A percentile compares a stretch with the other conserved stretches of the same genome.
Evolutionary conservation across 192 early-diverging fungal species (phyloP).

Genomic region (Umbelopsis sp.): DNA sequence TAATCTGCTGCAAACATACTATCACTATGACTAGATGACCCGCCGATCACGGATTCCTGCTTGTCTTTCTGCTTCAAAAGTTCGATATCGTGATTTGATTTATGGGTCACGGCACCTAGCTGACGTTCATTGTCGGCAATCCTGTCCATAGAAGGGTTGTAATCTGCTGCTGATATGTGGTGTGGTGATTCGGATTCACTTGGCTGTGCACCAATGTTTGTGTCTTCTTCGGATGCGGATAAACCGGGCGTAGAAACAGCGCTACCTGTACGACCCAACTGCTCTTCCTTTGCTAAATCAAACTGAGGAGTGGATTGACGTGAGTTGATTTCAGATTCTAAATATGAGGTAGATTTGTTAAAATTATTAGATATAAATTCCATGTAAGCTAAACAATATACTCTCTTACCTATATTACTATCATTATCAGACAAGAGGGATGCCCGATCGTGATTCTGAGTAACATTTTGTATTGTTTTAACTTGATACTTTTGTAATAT

Average conservation of each 20-base stretch:
- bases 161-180: slow-evolving; percentile 70
- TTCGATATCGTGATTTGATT: slow-evolving; percentile 47
- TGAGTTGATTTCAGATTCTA: slow-evolving; percentile 14
- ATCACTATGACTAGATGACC: slow-evolving; percentile 29
- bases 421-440: neutral
- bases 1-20: slow-evolving; percentile 74
- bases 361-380: neutral
- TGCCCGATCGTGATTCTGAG: neutral
- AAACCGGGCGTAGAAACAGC: slow-evolving; percentile 24
- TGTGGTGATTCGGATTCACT: slow-evolving; percentile 33
- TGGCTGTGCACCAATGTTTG: slow-evolving; percentile 28
- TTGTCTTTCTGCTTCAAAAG: slow-evolving; percentile 48
- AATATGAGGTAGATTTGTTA: neutral
- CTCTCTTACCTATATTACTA: neutral
- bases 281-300: slow-evolving; percentile 36
- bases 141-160: slow-evolving; percentile 76
- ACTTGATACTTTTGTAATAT: slow-evolving; percentile 73
- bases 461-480: neutral
- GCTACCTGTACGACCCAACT: slow-evolving; percentile 24
- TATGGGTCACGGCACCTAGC: slow-evolving; percentile 38
- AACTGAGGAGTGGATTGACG: slow-evolving; percentile 22
- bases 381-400: neutral
- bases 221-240: slow-evolving; percentile 27
- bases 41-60: slow-evolving; percentile 45
- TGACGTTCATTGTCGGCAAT: slow-evolving; percentile 70